Base-by-base conservation (phyloP, 805 yeast genomes). In the Myxozyma vanderwaltii region DNA sequence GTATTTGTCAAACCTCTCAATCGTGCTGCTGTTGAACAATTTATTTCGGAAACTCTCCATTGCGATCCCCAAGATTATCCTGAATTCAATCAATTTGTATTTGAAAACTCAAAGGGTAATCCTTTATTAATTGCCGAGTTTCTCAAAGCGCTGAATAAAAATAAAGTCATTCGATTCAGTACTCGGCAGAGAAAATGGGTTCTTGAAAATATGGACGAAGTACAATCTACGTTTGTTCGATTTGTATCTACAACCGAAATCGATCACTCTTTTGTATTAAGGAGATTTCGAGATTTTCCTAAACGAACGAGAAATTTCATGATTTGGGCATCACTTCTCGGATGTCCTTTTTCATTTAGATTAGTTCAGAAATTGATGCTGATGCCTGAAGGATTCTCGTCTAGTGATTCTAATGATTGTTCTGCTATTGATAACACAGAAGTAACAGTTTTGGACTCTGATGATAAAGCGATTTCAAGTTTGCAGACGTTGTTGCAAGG, bases 281-380 rank as follows among this genome's bases (percentile, higher is more conserved):
- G 62, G 10, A 58, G 63, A 40, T 52, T 63, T 27, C 53, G 54
- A 8, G 65, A 62, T 19, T 54, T 55, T 39, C 66, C 66, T n/a
- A 55, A 55, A 21, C 51, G 63, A 13, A 44, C 58, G 19, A 38
- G 53, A 7, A 55, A 49, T 24, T 63, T 63, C 24, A 45, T 63
- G 43, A 43, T 31, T 12, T 63, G 67, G 67, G 67, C 66, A 4
- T 54, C 62, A 19, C 50, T 63, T 12, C 49, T 59, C 15, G 66
- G 64, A 5, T 31, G 54, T 6, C 56, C 66, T 4, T 63, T 63
- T 51, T 52, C 65, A 17, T 63, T 63, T 41, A 29, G 50, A 3
- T 26, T 63, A 21, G 66, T 63, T 41, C 58, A 51, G 38, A 21
- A 15, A 26, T 45, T 59, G 21, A 58, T 58, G 61, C 15, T 36